Percentiles rank a stretch among this genome's conserved stretches.
Conservation (phyloP, 2,329 filamentous ascomycete genomes). For the Emydomyces testavorans region DNA sequence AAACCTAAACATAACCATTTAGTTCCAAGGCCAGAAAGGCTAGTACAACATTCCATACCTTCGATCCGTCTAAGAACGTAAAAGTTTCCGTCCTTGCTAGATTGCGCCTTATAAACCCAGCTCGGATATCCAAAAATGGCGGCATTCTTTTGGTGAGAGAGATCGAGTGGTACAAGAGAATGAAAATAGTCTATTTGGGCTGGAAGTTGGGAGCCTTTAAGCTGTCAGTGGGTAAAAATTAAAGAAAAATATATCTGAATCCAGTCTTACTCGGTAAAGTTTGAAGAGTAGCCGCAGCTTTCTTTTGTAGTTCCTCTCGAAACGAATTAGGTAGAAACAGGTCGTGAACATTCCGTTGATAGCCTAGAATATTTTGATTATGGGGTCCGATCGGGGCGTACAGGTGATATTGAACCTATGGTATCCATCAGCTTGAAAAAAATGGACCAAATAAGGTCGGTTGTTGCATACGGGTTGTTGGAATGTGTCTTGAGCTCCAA, state of each 20-base stretch:
- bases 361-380: slow-evolving; percentile 66
- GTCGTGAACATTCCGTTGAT: slow-evolving; percentile 78
- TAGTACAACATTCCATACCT: slow-evolving; percentile 37
- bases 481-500: slow-evolving; percentile 46
- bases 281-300: slow-evolving; percentile 72
- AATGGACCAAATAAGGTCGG: slow-evolving; percentile 6
- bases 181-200: slow-evolving; percentile 75
- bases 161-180: slow-evolving; percentile 80
- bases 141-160: slow-evolving; percentile 63
- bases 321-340: slow-evolving; percentile 83
- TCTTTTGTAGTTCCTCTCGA: slow-evolving; percentile 79
- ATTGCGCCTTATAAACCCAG: slow-evolving; percentile 92
- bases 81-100: slow-evolving; percentile 74
- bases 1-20: slow-evolving; percentile 46
- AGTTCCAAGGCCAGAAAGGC: not conserved
- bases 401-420: slow-evolving; percentile 75
- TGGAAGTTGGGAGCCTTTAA: slow-evolving; percentile 55
- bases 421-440: slow-evolving; percentile 16
- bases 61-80: slow-evolving; percentile 81
- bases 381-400: slow-evolving; percentile 82
- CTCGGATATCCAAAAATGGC: slow-evolving; percentile 75
- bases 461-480: slow-evolving; percentile 49
- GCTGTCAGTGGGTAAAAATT: not conserved
- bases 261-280: slow-evolving; percentile 58
- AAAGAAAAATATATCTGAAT: not conserved